Evolutionary conservation across 2,329 filamentous ascomycete genomes (phyloP), one percentile per base, ranked within the genome.

Genomic region (Westerdykella ornata): DNA sequence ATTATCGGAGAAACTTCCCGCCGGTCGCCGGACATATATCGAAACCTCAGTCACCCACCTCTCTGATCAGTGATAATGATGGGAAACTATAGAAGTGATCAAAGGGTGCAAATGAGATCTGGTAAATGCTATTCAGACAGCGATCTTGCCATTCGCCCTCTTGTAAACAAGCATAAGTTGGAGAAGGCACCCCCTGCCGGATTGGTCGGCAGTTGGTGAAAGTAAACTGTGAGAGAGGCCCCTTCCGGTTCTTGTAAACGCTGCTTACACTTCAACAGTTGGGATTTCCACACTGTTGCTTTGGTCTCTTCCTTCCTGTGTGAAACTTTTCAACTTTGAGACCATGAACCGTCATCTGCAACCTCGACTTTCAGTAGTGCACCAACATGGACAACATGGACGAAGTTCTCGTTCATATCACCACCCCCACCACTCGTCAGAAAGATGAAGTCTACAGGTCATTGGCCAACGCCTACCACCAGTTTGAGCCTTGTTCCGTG

Each of bases 381-480:
- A 9, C 12, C 22, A 26, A 26, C 22, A 26, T 39, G 37, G 31
- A 38, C 43, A 42, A 45, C 36, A 62, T 61, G 60, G 61, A 68
- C 53, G 65, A 71, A 44, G 59, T 74, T 19, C 59, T 72, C 22
- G 66, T 69, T 26, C 72, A 74, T 51, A 66, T 71, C 31, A 69
- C 70, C 43, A 66, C 71, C 5, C 58, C 69, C 7, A 63, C 66
- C 7, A 67, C 62, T 29, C 60, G 57, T 20, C 56, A 59, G 30
- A 63, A 68, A 44, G 72, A 74, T 56, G 61, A 69, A 29, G 45
- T 60, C 4, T 70, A 65, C 44, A 59, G 57, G 35, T 58, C 60
- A 33, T 54, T 72, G 44, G 68, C 68, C 11, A 49, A 57, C 18
- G 63, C 65, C 9, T 73, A 73, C 51, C 41, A 56, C n/a, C 47